Percentiles rank a stretch among this genome's conserved stretches.
Evolutionary conservation across 192 early-diverging fungal genomes (phyloP).

Genomic region (Coemansia reversa): DNA sequence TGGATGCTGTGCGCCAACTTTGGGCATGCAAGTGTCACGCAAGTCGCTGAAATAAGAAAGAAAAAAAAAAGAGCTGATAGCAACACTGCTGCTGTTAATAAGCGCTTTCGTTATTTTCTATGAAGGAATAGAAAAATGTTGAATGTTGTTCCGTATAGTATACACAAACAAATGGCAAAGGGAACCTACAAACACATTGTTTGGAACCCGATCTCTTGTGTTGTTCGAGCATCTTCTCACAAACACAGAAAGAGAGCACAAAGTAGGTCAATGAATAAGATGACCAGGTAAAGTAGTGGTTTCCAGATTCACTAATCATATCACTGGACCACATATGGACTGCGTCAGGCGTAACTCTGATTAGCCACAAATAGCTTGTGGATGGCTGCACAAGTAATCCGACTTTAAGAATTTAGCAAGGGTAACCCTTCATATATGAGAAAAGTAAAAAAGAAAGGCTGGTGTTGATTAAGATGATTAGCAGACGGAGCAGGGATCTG

Average conservation of each 20-base stretch:
- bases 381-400: too few species aligned
- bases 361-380: too few species aligned
- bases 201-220: background rate
- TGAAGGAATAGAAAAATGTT: background rate
- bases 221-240: background rate
- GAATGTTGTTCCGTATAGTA: background rate
- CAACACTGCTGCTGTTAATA: background rate
- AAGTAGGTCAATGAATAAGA: too few species aligned
- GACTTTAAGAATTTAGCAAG: background rate
- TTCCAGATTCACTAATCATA: background rate
- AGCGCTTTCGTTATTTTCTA: background rate
- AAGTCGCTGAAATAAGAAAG: background rate
- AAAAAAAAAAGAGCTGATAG: background rate
- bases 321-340: background rate
- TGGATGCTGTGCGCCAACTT: background rate
- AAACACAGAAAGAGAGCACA: background rate
- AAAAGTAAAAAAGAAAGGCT: conserved; percentile 9
- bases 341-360: background rate
- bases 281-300: background rate
- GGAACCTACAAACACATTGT: background rate
- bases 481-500: background rate
- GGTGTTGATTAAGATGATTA: conserved; percentile 3
- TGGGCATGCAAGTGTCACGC: background rate
- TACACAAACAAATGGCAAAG: background rate
- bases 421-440: background rate